Evolutionary conservation across 805 yeast species (phyloP).

Genomic region (Diddensiella transvaalensis): DNA sequence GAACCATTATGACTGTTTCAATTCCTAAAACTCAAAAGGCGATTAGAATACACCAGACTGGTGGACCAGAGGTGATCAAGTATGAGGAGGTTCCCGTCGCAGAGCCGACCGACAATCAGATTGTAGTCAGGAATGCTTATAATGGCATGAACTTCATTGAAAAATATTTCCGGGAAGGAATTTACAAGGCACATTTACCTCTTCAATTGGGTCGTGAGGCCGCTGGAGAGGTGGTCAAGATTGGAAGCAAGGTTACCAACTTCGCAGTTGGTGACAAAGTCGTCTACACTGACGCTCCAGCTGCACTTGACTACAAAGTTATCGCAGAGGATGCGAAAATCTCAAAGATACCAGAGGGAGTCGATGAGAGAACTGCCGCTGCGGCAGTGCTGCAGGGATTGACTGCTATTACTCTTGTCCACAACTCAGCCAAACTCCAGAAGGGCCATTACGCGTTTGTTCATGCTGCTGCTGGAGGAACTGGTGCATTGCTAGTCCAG

Average conservation of each 20-base stretch:
- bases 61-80: conserved; percentile 58
- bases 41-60: conserved; percentile 43
- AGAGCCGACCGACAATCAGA: conserved; percentile 47
- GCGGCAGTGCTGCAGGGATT: conserved; percentile 67
- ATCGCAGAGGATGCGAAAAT: conserved; percentile 33
- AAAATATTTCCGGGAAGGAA: conserved; percentile 73
- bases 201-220: conserved; percentile 60
- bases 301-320: conserved; percentile 72
- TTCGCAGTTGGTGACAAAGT: conserved; percentile 68
- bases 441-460: conserved; percentile 69
- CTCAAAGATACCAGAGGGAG: conserved; percentile 46
- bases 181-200: conserved; percentile 63
- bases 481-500: conserved; percentile 71
- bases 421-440: conserved; percentile 63
- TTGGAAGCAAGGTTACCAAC: conserved; percentile 54
- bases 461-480: conserved; percentile 97
- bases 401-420: conserved; percentile 70
- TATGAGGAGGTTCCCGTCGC: conserved; percentile 63
- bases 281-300: conserved; percentile 47
- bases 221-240: conserved; percentile 59
- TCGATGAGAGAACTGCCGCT: conserved; percentile 49
- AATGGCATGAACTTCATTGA: conserved; percentile 85
- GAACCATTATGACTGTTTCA: conserved; percentile 10
- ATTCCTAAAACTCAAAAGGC: conserved; percentile 25
- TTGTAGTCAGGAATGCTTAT: conserved; percentile 68